Evolutionary conservation across 1,284 basidiomycete species (phyloP), one percentile per base, ranked within the genome.

Genomic region (Boletus semigastroideus): DNA sequence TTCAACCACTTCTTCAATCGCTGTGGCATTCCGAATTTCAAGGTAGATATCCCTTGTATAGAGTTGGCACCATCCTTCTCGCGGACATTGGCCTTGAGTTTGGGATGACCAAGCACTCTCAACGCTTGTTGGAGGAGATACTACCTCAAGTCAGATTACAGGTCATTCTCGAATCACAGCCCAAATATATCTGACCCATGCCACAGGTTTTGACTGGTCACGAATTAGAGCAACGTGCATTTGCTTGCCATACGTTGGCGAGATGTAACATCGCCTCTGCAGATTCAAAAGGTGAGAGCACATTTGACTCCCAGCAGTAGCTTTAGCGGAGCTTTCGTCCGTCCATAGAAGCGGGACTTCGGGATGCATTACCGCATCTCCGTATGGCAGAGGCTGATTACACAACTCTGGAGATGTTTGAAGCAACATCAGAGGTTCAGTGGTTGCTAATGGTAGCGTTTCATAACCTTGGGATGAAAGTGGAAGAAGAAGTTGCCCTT

Each of bases 1-100:
- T 90, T 17, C 83, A 90, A 45, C 78, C 82, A 25, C 70, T 92
- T 20, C 71, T 92, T 33, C 82, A 78, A 49, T 81, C 84, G 3
- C 65, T 91, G 22, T 92, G 90, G 87, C 78, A 87, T 54, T 79
- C 88, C 0, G 90, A 92, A 65, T 92, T 89, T 63, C 78, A 89
- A 54, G 80, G 83, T 49, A 79, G 83, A 48, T 80, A 83, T 60
- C 74, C 77, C 16, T 64, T 82, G 39, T 89, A 92, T 64, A 76
- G 89, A 48, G 80, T 82, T 4, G 84, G 79, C 1, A 76, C 84
- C 19, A 76, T 87, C 51, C 65, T 92, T 30, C 76, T 92, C 8
- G 89, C 90, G 4, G 90, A 92, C 61, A 70, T 89, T 51, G 82
- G 83, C 6, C 70, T 91, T 17, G 86, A 90, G 60, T 86, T 88